Evolutionary conservation across 441 rosid species (phyloP), one percentile per base, ranked within the genome.

Genomic region (Corymbia citriodora): DNA sequence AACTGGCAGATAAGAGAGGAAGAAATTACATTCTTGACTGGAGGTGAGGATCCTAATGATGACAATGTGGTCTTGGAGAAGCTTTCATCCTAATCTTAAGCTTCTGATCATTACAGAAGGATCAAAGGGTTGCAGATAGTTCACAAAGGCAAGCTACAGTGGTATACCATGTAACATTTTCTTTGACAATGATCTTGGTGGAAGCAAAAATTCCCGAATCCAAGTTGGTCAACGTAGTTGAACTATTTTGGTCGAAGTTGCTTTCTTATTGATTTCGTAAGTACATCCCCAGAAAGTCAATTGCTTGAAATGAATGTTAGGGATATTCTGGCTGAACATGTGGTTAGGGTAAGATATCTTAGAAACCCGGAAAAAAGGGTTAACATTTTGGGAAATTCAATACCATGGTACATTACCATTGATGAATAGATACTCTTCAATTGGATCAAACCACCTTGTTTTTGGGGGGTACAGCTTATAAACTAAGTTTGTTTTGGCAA

Each of bases 91-190:
- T 65, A 92, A 95, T 90, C 96, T 97, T 63, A 96, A 94, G 93
- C 99, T 98, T 92, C 95, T 98, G 92, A 87, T 98, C 54, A 98
- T 98, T n/a, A 96, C 99, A 45, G 99, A 98, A 94, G 99, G 99
- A 89, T 93, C 99, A 55, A 90, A 94, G 45, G 99, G 99, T 40
- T 98, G 98, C 94, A 95, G 99, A 95, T 98, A 97, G 92, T 98
- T 95, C 94, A 97, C 99, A 90, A 92, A 96, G 98, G 99, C 96
- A 92, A 90, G 63, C 55, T 83, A 59, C 65, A 87, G 40, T 9
- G 50, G 55, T 21, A 31, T n/a, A 68, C 40, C 40, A 2, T 68
- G 40, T 31, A 31, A 31, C 40, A 68, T 68, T 68, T 15, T 68
- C 74, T 68, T n/a, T 68, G 74, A 68, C 36, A n/a, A 65, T 65